A percentile compares a stretch with the other conserved stretches of the same genome.
Evolutionary conservation across 2,329 filamentous ascomycete genomes (phyloP).

Genomic region (Arthrobotrys sphaeroides): DNA sequence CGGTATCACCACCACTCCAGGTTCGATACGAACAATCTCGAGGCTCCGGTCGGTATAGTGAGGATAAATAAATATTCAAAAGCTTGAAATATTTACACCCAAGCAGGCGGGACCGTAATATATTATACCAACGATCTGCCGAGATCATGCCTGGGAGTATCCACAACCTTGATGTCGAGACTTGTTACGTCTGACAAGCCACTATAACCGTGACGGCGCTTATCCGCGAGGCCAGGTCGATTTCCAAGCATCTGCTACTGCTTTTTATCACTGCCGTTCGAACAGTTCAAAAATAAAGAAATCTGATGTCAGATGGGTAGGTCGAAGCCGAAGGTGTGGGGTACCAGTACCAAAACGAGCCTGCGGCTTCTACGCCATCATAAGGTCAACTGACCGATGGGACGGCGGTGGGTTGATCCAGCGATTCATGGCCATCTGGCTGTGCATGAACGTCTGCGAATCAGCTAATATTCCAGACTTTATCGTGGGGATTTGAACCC

Average conservation of each 20-base stretch:
- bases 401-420: slow-evolving; percentile 11
- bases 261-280: not conserved
- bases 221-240: not conserved
- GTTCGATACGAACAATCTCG: too few relatives aligned
- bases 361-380: not conserved
- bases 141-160: not conserved
- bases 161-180: not conserved
- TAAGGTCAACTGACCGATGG: slow-evolving; percentile 10
- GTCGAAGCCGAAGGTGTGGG: not conserved
- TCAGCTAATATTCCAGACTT: too few relatives aligned
- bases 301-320: slow-evolving; percentile 7
- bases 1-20: too few relatives aligned
- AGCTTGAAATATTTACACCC: too few relatives aligned
- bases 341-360: not conserved
- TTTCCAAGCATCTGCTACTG: not conserved
- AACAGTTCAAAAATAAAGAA: not conserved
- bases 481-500: not conserved
- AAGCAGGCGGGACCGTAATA: not conserved
- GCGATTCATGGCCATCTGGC: slow-evolving; percentile 9
- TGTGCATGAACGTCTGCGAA: not conserved
- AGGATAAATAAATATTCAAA: too few relatives aligned
- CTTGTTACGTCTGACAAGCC: not conserved
- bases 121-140: not conserved
- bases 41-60: too few relatives aligned
- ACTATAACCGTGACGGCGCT: not conserved